Percentiles rank a stretch among this genome's conserved stretches.
Conservation (phyloP, 371 early-diverging fungal species). For the Mucor irregularis region DNA sequence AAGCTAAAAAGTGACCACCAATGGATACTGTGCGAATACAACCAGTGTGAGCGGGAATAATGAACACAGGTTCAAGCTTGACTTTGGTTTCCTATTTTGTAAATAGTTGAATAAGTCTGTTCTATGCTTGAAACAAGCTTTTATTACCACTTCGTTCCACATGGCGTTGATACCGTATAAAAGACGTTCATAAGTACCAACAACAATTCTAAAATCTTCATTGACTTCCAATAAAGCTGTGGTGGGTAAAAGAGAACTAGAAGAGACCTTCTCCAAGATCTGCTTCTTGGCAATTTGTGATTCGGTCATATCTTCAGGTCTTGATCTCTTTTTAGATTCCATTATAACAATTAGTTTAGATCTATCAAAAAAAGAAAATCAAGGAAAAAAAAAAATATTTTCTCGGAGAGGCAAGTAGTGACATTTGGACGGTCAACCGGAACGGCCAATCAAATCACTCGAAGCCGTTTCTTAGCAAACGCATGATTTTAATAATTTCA, state of each 20-base stretch:
- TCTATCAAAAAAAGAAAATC: slow-evolving; percentile 3
- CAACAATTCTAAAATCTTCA: slow-evolving; percentile 71
- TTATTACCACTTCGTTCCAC: slow-evolving; percentile 39
- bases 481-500: too few species aligned
- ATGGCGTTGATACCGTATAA: slow-evolving; percentile 87
- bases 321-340: slow-evolving; percentile 25
- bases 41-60: slow-evolving; percentile 93
- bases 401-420: too few species aligned
- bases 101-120: too few species aligned
- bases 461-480: too few species aligned
- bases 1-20: slow-evolving; percentile 81
- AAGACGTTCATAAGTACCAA: slow-evolving; percentile 95
- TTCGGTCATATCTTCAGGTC: slow-evolving; percentile 15
- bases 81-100: slow-evolving; percentile 27
- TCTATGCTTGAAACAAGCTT: too few species aligned
- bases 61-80: slow-evolving; percentile 78
- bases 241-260: slow-evolving; percentile 21
- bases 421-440: too few species aligned
- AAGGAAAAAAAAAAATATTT: slow-evolving; percentile 4
- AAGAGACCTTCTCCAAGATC: slow-evolving; percentile 19
- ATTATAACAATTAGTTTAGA: slow-evolving; percentile 1
- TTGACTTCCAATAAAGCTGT: slow-evolving; percentile 6
- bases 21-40: slow-evolving; percentile 86
- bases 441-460: too few species aligned
- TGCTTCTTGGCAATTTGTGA: slow-evolving; percentile 21